Evolutionary conservation across 176 grass and related monocot species (phyloP).

Genomic region (Sorghum bicolor): DNA sequence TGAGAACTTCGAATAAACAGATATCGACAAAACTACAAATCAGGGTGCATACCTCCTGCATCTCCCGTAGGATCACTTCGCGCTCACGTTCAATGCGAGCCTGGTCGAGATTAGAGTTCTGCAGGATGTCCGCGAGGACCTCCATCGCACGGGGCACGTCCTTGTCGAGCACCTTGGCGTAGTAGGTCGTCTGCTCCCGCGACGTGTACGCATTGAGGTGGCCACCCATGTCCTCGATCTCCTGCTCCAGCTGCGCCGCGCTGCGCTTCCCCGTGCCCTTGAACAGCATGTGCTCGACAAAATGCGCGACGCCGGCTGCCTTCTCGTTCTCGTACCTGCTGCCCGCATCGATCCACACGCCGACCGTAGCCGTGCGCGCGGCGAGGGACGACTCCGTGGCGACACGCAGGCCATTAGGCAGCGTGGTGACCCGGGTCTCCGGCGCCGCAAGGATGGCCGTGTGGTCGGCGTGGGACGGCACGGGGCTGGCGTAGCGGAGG

Average conservation of each 20-base stretch:
- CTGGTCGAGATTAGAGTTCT: constrained; percentile 75
- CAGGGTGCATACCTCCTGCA: constrained; percentile 73
- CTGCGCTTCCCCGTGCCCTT: constrained; percentile 73
- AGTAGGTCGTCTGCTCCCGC: constrained; percentile 93
- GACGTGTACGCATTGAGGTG: constrained; percentile 98
- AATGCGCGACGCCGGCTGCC: constrained; percentile 91
- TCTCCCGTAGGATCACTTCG: constrained; percentile 88
- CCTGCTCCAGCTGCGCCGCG: constrained; percentile 73
- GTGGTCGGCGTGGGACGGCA: constrained; percentile 75
- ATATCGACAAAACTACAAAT: constrained; percentile 6
- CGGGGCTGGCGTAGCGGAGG: constrained; percentile 86
- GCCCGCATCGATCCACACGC: constrained; percentile 97
- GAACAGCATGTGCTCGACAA: constrained; percentile 99
- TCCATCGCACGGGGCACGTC: constrained; percentile 75
- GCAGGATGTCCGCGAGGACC: constrained; percentile 79
- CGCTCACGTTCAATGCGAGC: constrained; percentile 67
- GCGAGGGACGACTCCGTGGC: constrained; percentile 89
- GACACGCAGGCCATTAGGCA: constrained; percentile 77
- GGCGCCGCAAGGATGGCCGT: constrained; percentile 70
- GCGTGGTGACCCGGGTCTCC: constrained; percentile 82
- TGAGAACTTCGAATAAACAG: not conserved
- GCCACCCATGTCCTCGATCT: constrained; percentile 95
- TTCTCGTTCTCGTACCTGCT: constrained; percentile 83
- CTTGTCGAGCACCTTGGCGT: constrained; percentile 85
- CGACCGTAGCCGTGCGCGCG: constrained; percentile 71